Evolutionary conservation across 2,329 filamentous ascomycete species (phyloP), one percentile per base, ranked within the genome.

Genomic region (Colletotrichum sp.): DNA sequence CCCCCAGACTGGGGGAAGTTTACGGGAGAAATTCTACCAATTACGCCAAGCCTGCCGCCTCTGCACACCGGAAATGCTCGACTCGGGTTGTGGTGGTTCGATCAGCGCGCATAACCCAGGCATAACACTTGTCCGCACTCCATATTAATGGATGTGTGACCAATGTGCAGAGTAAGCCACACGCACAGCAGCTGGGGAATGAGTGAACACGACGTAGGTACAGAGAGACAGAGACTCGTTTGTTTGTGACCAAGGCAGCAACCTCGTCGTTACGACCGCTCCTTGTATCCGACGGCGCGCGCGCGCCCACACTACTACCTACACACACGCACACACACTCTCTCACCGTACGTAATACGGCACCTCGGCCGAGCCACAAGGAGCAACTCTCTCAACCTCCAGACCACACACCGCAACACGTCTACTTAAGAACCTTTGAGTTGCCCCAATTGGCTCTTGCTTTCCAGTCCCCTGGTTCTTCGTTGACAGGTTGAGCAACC

Each of bases 1-100:
- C 52, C 71, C 71, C 66, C 71, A 74, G 66, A 74, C 52, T 70
- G 71, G 71, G 48, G 71, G 30, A 22, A 52, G n/a, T 62, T 36
- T 64, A 55, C 36, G 36, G 62, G 62, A 69, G 43, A 30, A 60
- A 58, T 25, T 58, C 60, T 70, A 28, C 60, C 71, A 74, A 72
- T 70, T 48, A 39, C 39, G 58, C 34, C 16, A 65, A 52, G 43
- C 43, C 43, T 52, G 43, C 43, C 43, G 60, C 60, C 25, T 48
- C 36, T 34, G n/a, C 56, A 58, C 48, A 30, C 48, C 16, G 69
- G 43, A 52, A 56, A 43, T 32, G 66, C n/a, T 69, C 22, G 56
- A 68, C 52, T 60, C 28, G 36, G 56, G 34, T 36, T 43, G 15
- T 52, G n/a, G 28, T 74, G 43, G 28, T 48, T 70, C 60, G 71